Base-by-base conservation (phyloP, 2,329 filamentous ascomycete genomes). In the Aspergillus sp. region DNA sequence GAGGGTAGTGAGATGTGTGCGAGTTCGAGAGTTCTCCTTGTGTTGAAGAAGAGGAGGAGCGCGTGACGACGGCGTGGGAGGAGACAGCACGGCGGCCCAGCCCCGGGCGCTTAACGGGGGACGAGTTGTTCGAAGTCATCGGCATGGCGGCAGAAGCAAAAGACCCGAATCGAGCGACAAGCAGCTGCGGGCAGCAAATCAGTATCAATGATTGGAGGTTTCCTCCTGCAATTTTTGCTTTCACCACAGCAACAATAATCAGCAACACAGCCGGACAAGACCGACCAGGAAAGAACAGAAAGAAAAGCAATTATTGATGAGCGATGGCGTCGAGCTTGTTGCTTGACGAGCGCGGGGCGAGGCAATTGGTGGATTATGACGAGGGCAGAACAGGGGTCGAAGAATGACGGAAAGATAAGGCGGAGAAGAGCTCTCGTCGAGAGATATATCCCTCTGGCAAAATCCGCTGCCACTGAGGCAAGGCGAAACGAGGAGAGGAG, bases 61-160 rank as follows among this genome's bases (percentile, higher is more conserved):
- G 71, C 67, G 72, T 73, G 67, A 74, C 67, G 34, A 75, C 69
- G 52, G 73, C 72, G 65, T 76, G 71, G 48, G 73, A 76, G 58
- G 73, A 76, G 51, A 74, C 70, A 41, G 73, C 73, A 58, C 73
- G 73, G 59, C 73, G 73, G 65, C 66, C 72, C 61, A 76, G 67
- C 53, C 69, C 73, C 53, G 73, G 73, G 63, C 73, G 73, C 69
- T 75, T 75, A 58, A 73, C 70, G 33, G 73, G 73, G 54, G 73
- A 75, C 24, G 73, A 69, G 17, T 68, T 73, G 62, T 63, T 73
- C 60, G 64, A 61, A 44, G 56, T 50, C 50, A 61, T 66, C 58
- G 65, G 65, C 65, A 67, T 67, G 62, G 61, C 62, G 59, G 55
- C 51, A 53, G 47, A 49, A 56, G 46, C 49, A 37, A 49, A 49